Base-by-base conservation (phyloP, 2,329 filamentous ascomycete genomes). In the Tolypocladium tundrense region DNA sequence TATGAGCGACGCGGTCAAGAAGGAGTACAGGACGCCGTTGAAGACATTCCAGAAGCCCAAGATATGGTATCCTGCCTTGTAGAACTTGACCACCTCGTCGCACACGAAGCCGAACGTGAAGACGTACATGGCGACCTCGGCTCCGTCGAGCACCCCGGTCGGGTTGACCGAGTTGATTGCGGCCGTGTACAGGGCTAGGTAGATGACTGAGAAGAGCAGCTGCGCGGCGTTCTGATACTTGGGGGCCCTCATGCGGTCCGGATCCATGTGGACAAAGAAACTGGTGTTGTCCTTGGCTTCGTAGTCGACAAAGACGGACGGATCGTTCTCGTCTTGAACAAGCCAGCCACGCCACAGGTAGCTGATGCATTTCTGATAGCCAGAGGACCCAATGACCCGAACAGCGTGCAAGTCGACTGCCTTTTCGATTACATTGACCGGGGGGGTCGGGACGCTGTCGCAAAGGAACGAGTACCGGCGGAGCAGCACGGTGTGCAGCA, bases 21-120 rank as follows among this genome's bases (percentile, higher is more conserved):
- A 78, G 0, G 82, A 73, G 72, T 99, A 99, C 0, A 99, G 79
- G 0, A 87, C 80, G 33, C 83, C 82, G 72, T 99, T 99, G 78
- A 99, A 96, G 31, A 89, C 89, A 67, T 96, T 97, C 94, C 94
- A 97, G 72, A 99, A 99, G 24, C 90, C 88, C 57, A 99, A 80
- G 67, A 97, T 97, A 66, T 88, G 88, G 61, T 88, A 84, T 11
- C 94, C 94, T 16, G 96, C 89, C 71, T 99, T 99, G 84, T 90
- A 96, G 65, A 97, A 83, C 72, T 99, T 99, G 68, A 86, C 77
- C 1, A 87, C 64, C 69, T 97, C 94, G 69, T 99, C 93, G 66
- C 86, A 91, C 39, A 97, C 82, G 71, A 95, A 99, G 27, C 91
- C 92, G 5, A 93, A 71, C 0, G 94, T 97, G 76, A 99, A 97